phyloP scores from a whole-genome alignment of 805 yeast species.

The Barnettozyma sucrosica region DNA sequence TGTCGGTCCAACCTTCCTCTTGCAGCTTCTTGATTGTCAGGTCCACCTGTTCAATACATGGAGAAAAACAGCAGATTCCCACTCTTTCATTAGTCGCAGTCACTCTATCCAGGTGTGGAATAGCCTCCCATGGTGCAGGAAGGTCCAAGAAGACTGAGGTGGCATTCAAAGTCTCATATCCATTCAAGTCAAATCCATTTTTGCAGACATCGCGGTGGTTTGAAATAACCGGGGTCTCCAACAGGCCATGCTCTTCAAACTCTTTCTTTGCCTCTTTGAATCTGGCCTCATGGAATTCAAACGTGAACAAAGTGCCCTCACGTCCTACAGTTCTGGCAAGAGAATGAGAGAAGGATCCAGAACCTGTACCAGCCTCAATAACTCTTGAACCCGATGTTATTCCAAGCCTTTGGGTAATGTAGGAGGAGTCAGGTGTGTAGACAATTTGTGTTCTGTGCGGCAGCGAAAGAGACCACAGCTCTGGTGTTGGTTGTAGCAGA shows the following conservation, averaged over 20 bases:
- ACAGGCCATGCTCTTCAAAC: constrained; percentile 65
- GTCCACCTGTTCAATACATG: constrained; percentile 95
- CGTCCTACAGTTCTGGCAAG: constrained; percentile 65
- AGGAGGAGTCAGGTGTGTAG: constrained; percentile 91
- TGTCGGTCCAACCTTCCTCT: constrained; percentile 71
- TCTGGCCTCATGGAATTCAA: constrained; percentile 86
- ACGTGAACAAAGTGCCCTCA: constrained; percentile 67
- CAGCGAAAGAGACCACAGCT: constrained; percentile 89
- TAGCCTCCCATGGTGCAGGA: constrained; percentile 97
- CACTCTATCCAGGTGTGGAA: constrained; percentile 60
- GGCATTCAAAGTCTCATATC: constrained; percentile 43
- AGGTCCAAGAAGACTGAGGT: constrained; percentile 81
- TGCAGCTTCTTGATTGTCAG: constrained; percentile 75
- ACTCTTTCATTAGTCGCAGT: constrained; percentile 48
- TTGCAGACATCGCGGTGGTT: constrained; percentile 92
- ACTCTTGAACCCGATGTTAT: constrained; percentile 72
- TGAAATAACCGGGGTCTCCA: constrained; percentile 43
- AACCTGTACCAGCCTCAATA: constrained; percentile 97
- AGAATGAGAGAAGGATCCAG: constrained; percentile 92
- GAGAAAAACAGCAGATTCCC: constrained; percentile 90
- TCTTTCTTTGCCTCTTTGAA: constrained; percentile 74
- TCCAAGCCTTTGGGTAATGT: constrained; percentile 75
- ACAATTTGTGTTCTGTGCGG: constrained; percentile 98
- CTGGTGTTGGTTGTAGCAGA: constrained; percentile 87
- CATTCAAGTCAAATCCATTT: constrained; percentile 64